Evolutionary conservation across 1,139 yeast species (phyloP), one percentile per base, ranked within the genome.

Genomic region (Sugiyamaella novakii): DNA sequence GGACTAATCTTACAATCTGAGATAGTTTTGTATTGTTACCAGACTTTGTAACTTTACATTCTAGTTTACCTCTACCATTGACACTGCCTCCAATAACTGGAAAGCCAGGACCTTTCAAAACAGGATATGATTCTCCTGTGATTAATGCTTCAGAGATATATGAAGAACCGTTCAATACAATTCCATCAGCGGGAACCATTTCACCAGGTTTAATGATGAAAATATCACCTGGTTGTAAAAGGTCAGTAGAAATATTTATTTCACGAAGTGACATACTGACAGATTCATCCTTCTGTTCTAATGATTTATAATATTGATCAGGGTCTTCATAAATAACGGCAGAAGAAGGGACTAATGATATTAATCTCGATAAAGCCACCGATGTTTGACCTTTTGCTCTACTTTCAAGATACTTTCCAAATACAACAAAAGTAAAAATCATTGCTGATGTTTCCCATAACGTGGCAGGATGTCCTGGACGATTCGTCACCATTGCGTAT

Each of bases 341-440:
- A 5, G 76, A 75, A 0, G 89, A 77, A 0, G 98, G 98, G 1
- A 95, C 79, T 51, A 92, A 72, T 2, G 92, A 83, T 40, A 94
- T 76, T 33, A 94, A 74, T 55, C 82, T 79, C 0, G 96, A 84
- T 41, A 94, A 74, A 0, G 98, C 95, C 1, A 87, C 79, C 0
- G 97, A 87, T 0, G 98, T 92, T 50, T 87, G 89, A 3, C 98
- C 95, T 63, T 92, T 89, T 2, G 98, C 98, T 58, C 79, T 83
- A 66, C 87, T 87, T 64, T 94, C 98, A 18, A 91, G 73, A 77
- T 87, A 86, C 68, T 92, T 91, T 2, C 98, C 98, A 43, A 89
- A 72, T 5, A 92, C 79, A 29, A 94, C 88, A 67, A 89, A 92
- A 4, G 84, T 73, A 45, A 91, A 75, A 44, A 94, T 75, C 95